Conservation (phyloP, 345 rosid genomes). For the Lumnitzera racemosa region DNA sequence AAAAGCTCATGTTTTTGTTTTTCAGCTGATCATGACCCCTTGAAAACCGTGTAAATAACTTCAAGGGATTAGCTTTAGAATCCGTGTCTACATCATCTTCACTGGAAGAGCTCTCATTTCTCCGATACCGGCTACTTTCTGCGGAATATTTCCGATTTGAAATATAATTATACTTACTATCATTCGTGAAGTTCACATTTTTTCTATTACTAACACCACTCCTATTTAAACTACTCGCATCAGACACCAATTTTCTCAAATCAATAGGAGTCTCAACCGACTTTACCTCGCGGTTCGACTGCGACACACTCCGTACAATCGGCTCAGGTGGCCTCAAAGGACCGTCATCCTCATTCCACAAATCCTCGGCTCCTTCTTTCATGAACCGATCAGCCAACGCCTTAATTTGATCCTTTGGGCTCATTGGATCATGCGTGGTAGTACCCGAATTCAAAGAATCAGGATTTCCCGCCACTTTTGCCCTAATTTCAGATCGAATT, state of each 20-base stretch:
- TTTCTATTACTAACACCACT: constrained; percentile 6
- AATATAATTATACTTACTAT: constrained; percentile 7
- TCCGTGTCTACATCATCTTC: constrained; percentile 7
- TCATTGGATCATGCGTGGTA: constrained; percentile 38
- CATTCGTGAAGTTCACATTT: constrained; percentile 8
- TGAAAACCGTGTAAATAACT: constrained; percentile 2
- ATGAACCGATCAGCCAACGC: constrained; percentile 86
- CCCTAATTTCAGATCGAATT: constrained; percentile 62
- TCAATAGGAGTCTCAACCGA: constrained; percentile 35
- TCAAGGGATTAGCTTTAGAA: constrained; percentile 6
- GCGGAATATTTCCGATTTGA: constrained; percentile 43
- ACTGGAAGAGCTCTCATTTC: constrained; percentile 22
- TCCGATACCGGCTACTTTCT: constrained; percentile 22
- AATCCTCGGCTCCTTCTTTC: constrained; percentile 79
- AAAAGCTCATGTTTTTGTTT: constrained; percentile 5
- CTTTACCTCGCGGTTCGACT: constrained; percentile 19
- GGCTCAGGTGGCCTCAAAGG: constrained; percentile 37
- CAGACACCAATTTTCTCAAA: constrained; percentile 36
- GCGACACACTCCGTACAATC: not conserved
- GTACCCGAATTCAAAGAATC: constrained; percentile 10
- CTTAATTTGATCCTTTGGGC: constrained; percentile 55
- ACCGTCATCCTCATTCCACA: constrained; percentile 87
- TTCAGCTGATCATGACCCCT: constrained; percentile 7
- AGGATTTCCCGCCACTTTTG: constrained; percentile 31
- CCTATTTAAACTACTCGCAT: constrained; percentile 3